A percentile compares a stretch with the other conserved stretches of the same genome.
phyloP scores from a whole-genome alignment of 1,284 basidiomycete genomes.

The Somion occarium region DNA sequence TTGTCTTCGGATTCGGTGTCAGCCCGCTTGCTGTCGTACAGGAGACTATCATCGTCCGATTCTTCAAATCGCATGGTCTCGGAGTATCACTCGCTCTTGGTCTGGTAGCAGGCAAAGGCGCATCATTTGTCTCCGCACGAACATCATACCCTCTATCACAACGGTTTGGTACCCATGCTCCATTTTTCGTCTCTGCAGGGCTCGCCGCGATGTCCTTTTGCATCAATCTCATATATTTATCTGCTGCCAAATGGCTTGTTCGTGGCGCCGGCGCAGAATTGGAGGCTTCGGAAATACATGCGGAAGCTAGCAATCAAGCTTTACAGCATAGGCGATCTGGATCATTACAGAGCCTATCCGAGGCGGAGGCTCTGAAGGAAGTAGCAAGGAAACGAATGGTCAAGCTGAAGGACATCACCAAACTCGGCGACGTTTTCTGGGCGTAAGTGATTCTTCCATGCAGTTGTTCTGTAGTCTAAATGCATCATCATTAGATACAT shows the following conservation, averaged over 20 bases:
- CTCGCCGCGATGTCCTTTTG: slow-evolving; percentile 61
- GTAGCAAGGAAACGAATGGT: slow-evolving; percentile 63
- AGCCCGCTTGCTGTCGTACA: slow-evolving; percentile 75
- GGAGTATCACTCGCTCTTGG: slow-evolving; percentile 76
- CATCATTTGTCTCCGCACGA: slow-evolving; percentile 71
- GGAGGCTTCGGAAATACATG: slow-evolving; percentile 54
- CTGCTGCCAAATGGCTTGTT: slow-evolving; percentile 58
- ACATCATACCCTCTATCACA: slow-evolving; percentile 74
- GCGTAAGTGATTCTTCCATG: slow-evolving; percentile 40
- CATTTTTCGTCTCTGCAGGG: slow-evolving; percentile 66
- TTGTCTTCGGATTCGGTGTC: slow-evolving; percentile 75
- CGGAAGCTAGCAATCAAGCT: slow-evolving; percentile 37
- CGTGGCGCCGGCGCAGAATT: slow-evolving; percentile 54
- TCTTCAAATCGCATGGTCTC: slow-evolving; percentile 74
- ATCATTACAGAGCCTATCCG: slow-evolving; percentile 40
- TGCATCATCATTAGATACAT: slow-evolving; percentile 48
- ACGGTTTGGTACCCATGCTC: slow-evolving; percentile 60
- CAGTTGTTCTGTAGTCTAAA: background rate
- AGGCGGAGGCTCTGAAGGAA: slow-evolving; percentile 59
- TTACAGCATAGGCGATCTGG: slow-evolving; percentile 26
- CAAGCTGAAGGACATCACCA: slow-evolving; percentile 51
- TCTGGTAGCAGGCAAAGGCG: slow-evolving; percentile 71
- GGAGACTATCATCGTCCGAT: slow-evolving; percentile 76
- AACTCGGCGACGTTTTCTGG: slow-evolving; percentile 78
- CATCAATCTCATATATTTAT: slow-evolving; percentile 65